Percentiles rank a stretch among this genome's conserved stretches.
Conservation (phyloP, 2,329 filamentous ascomycete species). For the Aspergillus sp. region DNA sequence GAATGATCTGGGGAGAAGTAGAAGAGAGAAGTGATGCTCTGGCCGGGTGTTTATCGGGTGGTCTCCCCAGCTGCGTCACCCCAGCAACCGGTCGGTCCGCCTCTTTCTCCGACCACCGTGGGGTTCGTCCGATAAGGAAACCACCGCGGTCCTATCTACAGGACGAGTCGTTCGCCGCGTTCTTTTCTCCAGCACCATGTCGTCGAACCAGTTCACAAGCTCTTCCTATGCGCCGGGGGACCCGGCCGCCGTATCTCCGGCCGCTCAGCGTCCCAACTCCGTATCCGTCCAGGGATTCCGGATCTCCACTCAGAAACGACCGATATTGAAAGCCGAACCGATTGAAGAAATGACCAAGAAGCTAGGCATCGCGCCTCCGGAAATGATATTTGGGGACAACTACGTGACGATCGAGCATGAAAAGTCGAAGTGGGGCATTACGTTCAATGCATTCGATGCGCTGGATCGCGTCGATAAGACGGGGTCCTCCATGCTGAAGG, state of each 20-base stretch:
- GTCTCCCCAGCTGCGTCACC: constrained; percentile 16
- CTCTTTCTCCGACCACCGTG: constrained; percentile 31
- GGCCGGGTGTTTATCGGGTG: constrained; percentile 17
- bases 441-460: constrained; percentile 82
- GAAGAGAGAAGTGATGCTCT: constrained; percentile 11
- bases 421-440: constrained; percentile 72
- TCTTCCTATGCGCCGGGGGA: constrained; percentile 27
- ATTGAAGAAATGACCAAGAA: constrained; percentile 80
- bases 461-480: constrained; percentile 94
- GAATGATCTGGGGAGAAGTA: constrained; percentile 6
- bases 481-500: constrained; percentile 83
- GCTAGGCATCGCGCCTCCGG: constrained; percentile 82
- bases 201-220: neutral
- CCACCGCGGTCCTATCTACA: neutral
- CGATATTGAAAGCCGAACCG: constrained; percentile 86
- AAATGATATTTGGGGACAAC: constrained; percentile 99
- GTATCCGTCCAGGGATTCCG: constrained; percentile 67
- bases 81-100: constrained; percentile 29
- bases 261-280: constrained; percentile 46
- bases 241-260: constrained; percentile 56
- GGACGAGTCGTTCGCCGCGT: neutral
- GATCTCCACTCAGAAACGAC: constrained; percentile 82
- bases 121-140: constrained; percentile 15
- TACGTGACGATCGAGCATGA: constrained; percentile 70
- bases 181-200: neutral